Percentiles rank a stretch among this genome's conserved stretches.
These are phyloP conservation scores for Marasmius fiardii DNA, from an alignment of 1,284 basidiomycete species.

Conservation along the genomic window DNA sequence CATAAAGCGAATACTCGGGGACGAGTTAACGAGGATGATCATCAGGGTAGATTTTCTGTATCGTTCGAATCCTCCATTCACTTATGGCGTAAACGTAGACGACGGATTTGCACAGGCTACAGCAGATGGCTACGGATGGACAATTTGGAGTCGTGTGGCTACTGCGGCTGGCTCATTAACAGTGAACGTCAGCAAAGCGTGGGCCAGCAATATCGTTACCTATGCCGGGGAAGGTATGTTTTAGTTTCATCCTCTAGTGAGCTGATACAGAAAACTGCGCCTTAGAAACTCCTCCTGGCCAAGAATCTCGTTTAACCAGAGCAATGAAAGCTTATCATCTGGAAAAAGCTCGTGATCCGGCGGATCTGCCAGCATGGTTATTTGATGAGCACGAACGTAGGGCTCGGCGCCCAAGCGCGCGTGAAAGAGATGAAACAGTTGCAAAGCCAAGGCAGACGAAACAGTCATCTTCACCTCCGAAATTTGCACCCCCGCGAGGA, in stretches of 20 bases:
- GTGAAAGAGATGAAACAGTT: slow-evolving; percentile 16
- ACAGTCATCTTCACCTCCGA: slow-evolving; percentile 1
- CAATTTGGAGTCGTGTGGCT: slow-evolving; percentile 55
- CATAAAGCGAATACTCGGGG: slow-evolving; percentile 17
- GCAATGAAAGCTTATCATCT: slow-evolving; percentile 68
- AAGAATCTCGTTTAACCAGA: slow-evolving; percentile 58
- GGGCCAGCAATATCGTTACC: slow-evolving; percentile 41
- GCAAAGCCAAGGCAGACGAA: slow-evolving; percentile 16
- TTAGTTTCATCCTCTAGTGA: neutral
- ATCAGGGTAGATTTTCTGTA: no score
- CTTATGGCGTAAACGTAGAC: no score
- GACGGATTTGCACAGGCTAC: neutral
- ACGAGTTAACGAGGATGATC: no score
- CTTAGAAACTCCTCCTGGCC: slow-evolving; percentile 55
- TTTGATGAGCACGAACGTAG: slow-evolving; percentile 55
- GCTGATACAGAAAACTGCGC: neutral
- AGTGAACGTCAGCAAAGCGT: slow-evolving; percentile 55
- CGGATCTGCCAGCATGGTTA: slow-evolving; percentile 67
- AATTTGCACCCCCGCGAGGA: slow-evolving; percentile 22
- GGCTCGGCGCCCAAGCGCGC: slow-evolving; percentile 18
- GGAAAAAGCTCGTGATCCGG: slow-evolving; percentile 50
- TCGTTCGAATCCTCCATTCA: no score
- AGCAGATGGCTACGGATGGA: slow-evolving; percentile 33
- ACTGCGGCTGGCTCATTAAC: slow-evolving; percentile 51
- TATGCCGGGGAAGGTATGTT: slow-evolving; percentile 48